Evolutionary conservation across 345 rosid genomes (phyloP).

Genomic region (Eucalyptus curtisii): DNA sequence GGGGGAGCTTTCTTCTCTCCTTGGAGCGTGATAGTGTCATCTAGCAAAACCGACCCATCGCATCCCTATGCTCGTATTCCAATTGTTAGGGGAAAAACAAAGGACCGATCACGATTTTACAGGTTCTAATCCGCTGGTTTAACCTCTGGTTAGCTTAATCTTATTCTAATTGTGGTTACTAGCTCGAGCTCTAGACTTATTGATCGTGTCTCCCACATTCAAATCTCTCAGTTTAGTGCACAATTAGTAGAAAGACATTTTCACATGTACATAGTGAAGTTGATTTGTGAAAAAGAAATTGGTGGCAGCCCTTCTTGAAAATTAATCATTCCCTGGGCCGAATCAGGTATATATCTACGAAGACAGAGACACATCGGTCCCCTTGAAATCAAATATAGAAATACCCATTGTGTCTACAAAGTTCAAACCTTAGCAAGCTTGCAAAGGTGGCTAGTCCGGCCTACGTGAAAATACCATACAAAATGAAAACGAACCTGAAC

Average conservation of each 20-base stretch:
- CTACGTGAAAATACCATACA: neutral
- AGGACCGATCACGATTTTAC: neutral
- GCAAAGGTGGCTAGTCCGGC: neutral
- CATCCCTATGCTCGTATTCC: slow-evolving; percentile 42
- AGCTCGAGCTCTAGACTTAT: neutral
- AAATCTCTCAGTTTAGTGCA: neutral
- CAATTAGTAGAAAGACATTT: neutral
- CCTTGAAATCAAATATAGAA: neutral
- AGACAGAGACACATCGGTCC: neutral
- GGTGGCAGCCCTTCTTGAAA: neutral
- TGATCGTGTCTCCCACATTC: neutral
- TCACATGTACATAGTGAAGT: neutral
- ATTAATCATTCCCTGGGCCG: neutral
- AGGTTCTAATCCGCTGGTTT: neutral
- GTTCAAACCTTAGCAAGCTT: neutral
- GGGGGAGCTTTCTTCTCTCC: slow-evolving; percentile 72
- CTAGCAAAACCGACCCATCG: slow-evolving; percentile 78
- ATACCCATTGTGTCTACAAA: accelerated
- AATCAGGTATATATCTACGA: neutral
- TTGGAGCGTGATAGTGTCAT: slow-evolving; percentile 46
- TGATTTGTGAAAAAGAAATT: neutral
- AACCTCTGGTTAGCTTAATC: neutral
- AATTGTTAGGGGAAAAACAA: neutral
- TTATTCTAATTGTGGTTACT: neutral
- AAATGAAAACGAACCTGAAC: slow-evolving; percentile 42